A percentile compares a stretch with the other conserved stretches of the same genome.
phyloP scores from a whole-genome alignment of 768 basidiomycete genomes.

The Mycena galopus region DNA sequence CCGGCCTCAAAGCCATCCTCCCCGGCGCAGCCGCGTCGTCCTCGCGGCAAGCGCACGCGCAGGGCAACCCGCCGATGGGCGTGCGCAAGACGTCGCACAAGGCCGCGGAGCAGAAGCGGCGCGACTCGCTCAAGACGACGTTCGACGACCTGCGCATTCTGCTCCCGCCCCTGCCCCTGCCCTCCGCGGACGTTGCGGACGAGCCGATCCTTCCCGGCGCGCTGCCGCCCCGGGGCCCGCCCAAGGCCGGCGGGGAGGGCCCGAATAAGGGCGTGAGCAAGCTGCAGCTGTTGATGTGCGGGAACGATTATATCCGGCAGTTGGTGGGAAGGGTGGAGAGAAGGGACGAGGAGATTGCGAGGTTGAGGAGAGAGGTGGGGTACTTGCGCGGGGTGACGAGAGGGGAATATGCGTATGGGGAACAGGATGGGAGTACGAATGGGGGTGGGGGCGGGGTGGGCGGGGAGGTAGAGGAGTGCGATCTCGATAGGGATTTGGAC shows the following conservation, averaged over 20 bases:
- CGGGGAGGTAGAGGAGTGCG: slow-evolving; percentile 53
- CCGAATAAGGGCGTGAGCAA: slow-evolving; percentile 97
- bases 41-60: slow-evolving; percentile 37
- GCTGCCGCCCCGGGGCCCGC: slow-evolving; percentile 90
- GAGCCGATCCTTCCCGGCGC: slow-evolving; percentile 89
- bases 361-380: slow-evolving; percentile 74
- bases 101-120: slow-evolving; percentile 96
- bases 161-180: slow-evolving; percentile 89
- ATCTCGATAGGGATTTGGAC: slow-evolving; percentile 73
- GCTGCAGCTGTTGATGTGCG: slow-evolving; percentile 90
- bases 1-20: slow-evolving; percentile 77
- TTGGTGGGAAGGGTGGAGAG: slow-evolving; percentile 84
- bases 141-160: slow-evolving; percentile 88
- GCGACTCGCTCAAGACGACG: slow-evolving; percentile 95
- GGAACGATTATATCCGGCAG: slow-evolving; percentile 87
- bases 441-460: not conserved
- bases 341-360: slow-evolving; percentile 82
- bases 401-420: slow-evolving; percentile 48
- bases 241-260: slow-evolving; percentile 87
- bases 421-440: slow-evolving; percentile 25
- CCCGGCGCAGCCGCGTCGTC: slow-evolving; percentile 58
- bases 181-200: slow-evolving; percentile 80
- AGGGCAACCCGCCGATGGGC: slow-evolving; percentile 49
- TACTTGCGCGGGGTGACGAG: slow-evolving; percentile 61
- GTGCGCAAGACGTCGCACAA: slow-evolving; percentile 90